These are phyloP conservation scores for Arthroderma sp. DNA, from an alignment of 2,329 filamentous ascomycete species.

Conservation along the genomic window DNA sequence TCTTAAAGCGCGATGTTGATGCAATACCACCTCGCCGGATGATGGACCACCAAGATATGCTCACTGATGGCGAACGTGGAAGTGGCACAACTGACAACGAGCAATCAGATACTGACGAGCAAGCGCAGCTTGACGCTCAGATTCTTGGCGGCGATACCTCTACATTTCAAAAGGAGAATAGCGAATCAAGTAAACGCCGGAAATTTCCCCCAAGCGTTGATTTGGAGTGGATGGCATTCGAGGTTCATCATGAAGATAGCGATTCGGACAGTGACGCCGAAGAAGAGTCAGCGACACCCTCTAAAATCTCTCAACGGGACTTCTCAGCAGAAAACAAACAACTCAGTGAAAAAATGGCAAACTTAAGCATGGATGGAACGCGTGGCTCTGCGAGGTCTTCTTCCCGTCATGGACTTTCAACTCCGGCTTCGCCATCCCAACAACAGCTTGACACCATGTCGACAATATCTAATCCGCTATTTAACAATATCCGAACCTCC, in stretches of 20 bases:
- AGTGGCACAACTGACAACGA: constrained; percentile 21
- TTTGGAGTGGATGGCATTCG: constrained; percentile 81
- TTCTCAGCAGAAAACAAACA: constrained; percentile 16
- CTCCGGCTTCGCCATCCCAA: constrained; percentile 16
- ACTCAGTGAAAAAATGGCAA: constrained; percentile 32
- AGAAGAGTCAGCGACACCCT: constrained; percentile 17
- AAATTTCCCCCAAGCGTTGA: constrained; percentile 62
- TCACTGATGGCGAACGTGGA: constrained; percentile 19
- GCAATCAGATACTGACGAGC: constrained; percentile 24
- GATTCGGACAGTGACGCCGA: constrained; percentile 41
- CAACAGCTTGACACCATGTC: constrained; percentile 38
- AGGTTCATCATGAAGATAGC: constrained; percentile 60
- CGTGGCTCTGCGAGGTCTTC: constrained; percentile 4
- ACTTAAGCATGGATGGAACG: constrained; percentile 28
- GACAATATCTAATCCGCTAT: constrained; percentile 35
- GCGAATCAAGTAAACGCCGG: constrained; percentile 34
- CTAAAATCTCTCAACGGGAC: constrained; percentile 19
- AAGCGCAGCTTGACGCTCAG: constrained; percentile 22
- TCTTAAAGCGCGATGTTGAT: constrained; percentile 58
- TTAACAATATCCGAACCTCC: constrained; percentile 47
- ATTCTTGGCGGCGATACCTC: constrained; percentile 2
- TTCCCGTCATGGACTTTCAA: constrained; percentile 11
- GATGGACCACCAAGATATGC: constrained; percentile 35
- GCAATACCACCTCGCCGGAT: constrained; percentile 49
- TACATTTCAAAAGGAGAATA: constrained; percentile 10